A percentile compares a stretch with the other conserved stretches of the same genome.
Conservation (phyloP, 495 filamentous ascomycete genomes). For the Penicillium desertorum region DNA sequence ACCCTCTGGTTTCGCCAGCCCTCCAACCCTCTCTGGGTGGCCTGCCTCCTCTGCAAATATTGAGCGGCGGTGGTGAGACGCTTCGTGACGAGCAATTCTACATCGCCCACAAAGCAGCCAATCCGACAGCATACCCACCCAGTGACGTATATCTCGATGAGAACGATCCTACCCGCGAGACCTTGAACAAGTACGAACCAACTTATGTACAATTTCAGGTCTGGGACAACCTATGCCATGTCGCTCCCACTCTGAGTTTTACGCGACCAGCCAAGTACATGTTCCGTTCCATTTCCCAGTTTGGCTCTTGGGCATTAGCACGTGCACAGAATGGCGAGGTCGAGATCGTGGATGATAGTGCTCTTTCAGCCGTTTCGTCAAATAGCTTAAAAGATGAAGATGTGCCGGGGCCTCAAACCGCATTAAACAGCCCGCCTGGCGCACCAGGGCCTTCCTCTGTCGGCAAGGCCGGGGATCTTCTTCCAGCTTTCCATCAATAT, state of each 20-base stretch:
- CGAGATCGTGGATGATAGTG: conserved; percentile 76
- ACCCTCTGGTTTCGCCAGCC: conserved; percentile 86
- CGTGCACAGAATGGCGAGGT: conserved; percentile 75
- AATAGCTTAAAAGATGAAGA: conserved; percentile 46
- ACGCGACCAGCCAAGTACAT: conserved; percentile 93
- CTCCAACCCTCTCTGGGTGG: conserved; percentile 85
- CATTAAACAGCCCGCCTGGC: conserved; percentile 24
- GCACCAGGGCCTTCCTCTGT: conserved; percentile 45
- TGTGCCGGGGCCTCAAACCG: conserved; percentile 18
- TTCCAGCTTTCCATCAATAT: conserved; percentile 73
- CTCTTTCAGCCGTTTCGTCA: conserved; percentile 70
- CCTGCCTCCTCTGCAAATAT: conserved; percentile 79
- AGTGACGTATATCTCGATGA: conserved; percentile 64
- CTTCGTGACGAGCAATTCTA: conserved; percentile 94
- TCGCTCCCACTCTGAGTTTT: conserved; percentile 85
- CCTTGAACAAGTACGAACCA: conserved; percentile 63
- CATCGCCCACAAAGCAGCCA: conserved; percentile 87
- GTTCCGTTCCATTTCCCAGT: conserved; percentile 86
- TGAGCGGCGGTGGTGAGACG: conserved; percentile 84
- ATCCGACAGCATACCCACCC: conserved; percentile 72
- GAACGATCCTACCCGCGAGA: conserved; percentile 53
- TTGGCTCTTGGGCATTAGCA: conserved; percentile 86
- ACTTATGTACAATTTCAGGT: conserved; percentile 96
- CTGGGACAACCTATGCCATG: conserved; percentile 93
- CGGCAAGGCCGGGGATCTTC: conserved; percentile 77